Percentiles rank a stretch among this genome's conserved stretches.
Evolutionary conservation across 495 filamentous ascomycete species (phyloP).

Genomic region (Lasiosphaeria ovina): DNA sequence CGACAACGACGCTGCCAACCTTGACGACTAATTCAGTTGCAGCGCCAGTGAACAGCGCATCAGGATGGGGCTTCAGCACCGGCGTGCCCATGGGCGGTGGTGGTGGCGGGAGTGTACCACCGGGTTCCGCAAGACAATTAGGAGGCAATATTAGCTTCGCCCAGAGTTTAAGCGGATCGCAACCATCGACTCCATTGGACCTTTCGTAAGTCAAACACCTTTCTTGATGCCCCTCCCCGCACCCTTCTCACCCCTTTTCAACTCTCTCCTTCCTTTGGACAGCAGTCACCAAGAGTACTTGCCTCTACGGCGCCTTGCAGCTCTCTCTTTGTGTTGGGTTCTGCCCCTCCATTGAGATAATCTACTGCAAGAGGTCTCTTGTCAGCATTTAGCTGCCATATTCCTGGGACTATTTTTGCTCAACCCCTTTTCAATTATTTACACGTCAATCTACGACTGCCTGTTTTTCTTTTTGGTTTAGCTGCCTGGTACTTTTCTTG

Average conservation of each 20-base stretch:
- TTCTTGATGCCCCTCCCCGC: constrained; percentile 6
- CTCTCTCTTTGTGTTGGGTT: too few species aligned
- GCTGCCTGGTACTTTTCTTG: neutral
- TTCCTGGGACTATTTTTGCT: too few species aligned
- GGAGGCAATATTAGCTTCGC: constrained; percentile 74
- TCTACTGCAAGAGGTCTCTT: too few species aligned
- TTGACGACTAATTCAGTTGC: constrained; percentile 29
- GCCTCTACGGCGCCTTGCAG: too few species aligned
- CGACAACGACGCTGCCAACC: constrained; percentile 1
- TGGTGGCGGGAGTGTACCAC: constrained; percentile 56
- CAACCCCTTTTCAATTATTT: too few species aligned
- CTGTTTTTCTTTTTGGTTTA: constrained; percentile 3
- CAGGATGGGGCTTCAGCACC: constrained; percentile 70
- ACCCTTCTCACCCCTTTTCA: constrained; percentile 7
- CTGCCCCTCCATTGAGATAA: too few species aligned
- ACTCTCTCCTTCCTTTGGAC: neutral
- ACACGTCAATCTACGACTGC: too few species aligned
- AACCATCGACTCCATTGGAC: constrained; percentile 72
- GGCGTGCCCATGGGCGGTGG: constrained; percentile 67
- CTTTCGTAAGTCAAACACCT: constrained; percentile 65
- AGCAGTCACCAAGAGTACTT: too few species aligned
- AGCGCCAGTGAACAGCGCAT: constrained; percentile 57
- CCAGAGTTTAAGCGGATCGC: constrained; percentile 74
- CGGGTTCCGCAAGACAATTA: constrained; percentile 48
- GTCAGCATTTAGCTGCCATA: too few species aligned